Evolutionary conservation across 2,329 filamentous ascomycete species (phyloP), one percentile per base, ranked within the genome.

Genomic region (Nemania sp.): DNA sequence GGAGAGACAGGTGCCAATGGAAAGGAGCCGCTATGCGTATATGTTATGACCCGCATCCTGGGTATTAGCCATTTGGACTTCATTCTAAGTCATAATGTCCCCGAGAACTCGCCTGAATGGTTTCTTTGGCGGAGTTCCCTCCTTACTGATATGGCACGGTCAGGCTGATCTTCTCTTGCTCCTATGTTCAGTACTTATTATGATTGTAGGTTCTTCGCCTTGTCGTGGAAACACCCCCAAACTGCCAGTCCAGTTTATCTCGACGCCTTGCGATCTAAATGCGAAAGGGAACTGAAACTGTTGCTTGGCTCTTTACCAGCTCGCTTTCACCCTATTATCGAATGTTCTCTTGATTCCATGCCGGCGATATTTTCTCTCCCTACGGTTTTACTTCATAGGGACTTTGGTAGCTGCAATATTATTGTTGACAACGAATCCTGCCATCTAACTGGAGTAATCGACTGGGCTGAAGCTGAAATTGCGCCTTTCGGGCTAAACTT

Each of bases 401-500:
- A 82, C 60, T 80, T 84, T 70, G 71, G 77, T 24, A 38, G 61
- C 29, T 79, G 72, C 73, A 83, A 83, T 65, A 79, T 83, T 47
- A 76, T 83, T 10, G 80, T 83, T 5, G 75, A 82, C 47, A 73
- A 79, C 29, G 58, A 15, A 51, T 72, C 79, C 35, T 82, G 76
- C 72, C 77, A 79, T 70, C 66, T 83, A 3, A 73, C 74, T 35
- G 80, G 81, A 1, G 80, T 83, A 7, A 74, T 83, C 62, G 80
- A 82, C 73, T 84, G 79, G 80, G 78, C 81, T 0, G 79, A 83
- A 70, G 78, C 80, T 2, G 74, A 78, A 55, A 75, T 82, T 27
- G 60, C 75, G n/a, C 80, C 81, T 7, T 83, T 83, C 68, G 80
- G 81, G 3, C 35, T 77, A 0, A 82, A 82, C 56, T 72, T 83